phyloP scores from a whole-genome alignment of 2,329 filamentous ascomycete species.

The Paraphoma chrysanthemicola region DNA sequence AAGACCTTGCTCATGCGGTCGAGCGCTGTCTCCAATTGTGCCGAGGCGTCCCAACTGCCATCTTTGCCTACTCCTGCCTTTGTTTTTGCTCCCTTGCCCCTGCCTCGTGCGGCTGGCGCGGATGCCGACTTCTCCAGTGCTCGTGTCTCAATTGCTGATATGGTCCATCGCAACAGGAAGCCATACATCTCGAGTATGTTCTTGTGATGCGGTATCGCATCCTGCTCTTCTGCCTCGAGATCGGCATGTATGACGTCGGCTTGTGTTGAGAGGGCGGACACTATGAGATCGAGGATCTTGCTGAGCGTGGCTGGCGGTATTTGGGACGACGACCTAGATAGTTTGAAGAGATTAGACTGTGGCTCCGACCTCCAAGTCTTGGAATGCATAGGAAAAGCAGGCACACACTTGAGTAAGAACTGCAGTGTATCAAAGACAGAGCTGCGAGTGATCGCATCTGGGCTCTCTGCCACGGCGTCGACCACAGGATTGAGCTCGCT shows the following conservation, averaged over 20 bases:
- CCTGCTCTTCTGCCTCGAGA: conserved; percentile 87
- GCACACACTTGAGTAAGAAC: conserved; percentile 93
- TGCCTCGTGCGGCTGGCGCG: conserved; percentile 72
- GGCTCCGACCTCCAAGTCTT: conserved; percentile 47
- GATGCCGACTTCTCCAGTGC: conserved; percentile 86
- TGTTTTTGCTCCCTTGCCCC: conserved; percentile 77
- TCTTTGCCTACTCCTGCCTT: conserved; percentile 68
- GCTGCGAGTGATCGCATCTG: conserved; percentile 82
- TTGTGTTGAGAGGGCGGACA: conserved; percentile 83
- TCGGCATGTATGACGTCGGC: conserved; percentile 86
- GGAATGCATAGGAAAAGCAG: conserved; percentile 56
- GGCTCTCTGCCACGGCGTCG: conserved; percentile 89
- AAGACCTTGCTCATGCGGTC: conserved; percentile 96
- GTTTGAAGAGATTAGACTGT: conserved; percentile 68
- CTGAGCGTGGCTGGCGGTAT: conserved; percentile 83
- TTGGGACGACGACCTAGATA: conserved; percentile 78
- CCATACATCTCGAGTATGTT: conserved; percentile 91
- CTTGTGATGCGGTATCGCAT: conserved; percentile 82
- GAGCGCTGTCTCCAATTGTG: conserved; percentile 85
- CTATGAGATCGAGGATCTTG: conserved; percentile 91
- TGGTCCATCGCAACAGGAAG: conserved; percentile 93
- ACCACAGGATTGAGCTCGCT: conserved; percentile 88
- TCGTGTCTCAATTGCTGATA: conserved; percentile 92
- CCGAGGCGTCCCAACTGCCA: conserved; percentile 84
- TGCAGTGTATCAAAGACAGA: conserved; percentile 90